phyloP scores from a whole-genome alignment of 23 red algal species.

The Pyropia haitanensis region DNA sequence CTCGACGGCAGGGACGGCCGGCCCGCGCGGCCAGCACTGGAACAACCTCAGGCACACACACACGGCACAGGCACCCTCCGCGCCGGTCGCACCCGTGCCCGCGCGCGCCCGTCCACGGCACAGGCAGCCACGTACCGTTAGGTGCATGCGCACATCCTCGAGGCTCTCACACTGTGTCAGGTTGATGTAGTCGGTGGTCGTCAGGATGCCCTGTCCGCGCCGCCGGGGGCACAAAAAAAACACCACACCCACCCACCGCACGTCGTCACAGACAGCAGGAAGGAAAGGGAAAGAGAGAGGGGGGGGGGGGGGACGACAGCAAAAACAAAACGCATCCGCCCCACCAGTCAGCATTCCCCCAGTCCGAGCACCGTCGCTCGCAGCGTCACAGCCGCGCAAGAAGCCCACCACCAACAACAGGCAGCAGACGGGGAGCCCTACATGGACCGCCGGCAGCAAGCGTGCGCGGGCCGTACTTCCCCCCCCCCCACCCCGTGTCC shows the following conservation, averaged over 20 bases:
- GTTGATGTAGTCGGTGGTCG: conserved; percentile 71
- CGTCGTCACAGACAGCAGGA: background rate
- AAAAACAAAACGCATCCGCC: background rate
- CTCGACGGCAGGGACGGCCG: no score
- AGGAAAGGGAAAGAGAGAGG: background rate
- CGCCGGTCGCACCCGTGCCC: no score
- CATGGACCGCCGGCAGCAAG: no score
- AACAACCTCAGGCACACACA: background rate
- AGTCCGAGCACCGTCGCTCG: no score
- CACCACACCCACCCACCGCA: background rate
- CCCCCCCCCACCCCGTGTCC: no score
- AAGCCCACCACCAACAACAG: no score
- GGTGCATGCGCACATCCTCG: conserved; percentile 93
- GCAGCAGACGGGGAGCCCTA: no score
- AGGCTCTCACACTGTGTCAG: conserved; percentile 87
- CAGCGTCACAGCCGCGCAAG: no score
- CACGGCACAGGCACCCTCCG: no score
- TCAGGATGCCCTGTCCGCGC: conserved; percentile 59
- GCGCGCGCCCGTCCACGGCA: no score
- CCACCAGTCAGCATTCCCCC: no score
- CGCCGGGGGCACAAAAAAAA: background rate
- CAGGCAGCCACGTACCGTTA: conserved; percentile 41
- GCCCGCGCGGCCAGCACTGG: no score
- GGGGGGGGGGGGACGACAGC: background rate
- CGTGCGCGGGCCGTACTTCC: background rate